Conservation (phyloP, 257 asterid species). For the Petunia axillaris region DNA sequence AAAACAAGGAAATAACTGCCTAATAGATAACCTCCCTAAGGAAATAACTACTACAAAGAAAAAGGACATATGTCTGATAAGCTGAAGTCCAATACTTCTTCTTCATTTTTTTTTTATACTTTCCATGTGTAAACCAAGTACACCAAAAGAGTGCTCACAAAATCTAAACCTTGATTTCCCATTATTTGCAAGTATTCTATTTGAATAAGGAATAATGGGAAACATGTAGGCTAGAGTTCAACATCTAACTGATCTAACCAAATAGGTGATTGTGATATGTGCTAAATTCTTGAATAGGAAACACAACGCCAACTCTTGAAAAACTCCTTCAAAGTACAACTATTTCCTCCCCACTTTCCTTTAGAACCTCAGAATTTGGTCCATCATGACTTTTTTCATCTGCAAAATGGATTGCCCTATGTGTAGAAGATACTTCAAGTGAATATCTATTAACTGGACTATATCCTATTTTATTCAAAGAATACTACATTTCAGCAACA, state of each 20-base stretch:
- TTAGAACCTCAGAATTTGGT: not conserved
- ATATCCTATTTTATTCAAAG: not conserved
- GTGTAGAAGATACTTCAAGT: not conserved
- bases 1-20: no score
- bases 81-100: no score
- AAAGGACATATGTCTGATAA: no score
- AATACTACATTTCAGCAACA: not conserved
- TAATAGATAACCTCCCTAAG: no score
- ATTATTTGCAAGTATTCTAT: not conserved
- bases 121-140: no score
- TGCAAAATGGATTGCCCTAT: not conserved
- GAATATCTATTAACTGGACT: not conserved
- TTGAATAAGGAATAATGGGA: constrained; percentile 17
- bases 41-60: no score
- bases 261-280: constrained; percentile 28
- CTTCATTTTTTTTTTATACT: no score
- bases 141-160: no score
- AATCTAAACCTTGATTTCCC: no score
- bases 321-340: not conserved
- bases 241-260: constrained; percentile 22
- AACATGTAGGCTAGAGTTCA: constrained; percentile 33
- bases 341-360: constrained; percentile 10
- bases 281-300: constrained; percentile 26
- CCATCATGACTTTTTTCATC: not conserved
- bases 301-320: not conserved